These are phyloP conservation scores for Phytophthora hibernalis DNA, from an alignment of 352 stramenopile genomes.

Conservation along the genomic window DNA sequence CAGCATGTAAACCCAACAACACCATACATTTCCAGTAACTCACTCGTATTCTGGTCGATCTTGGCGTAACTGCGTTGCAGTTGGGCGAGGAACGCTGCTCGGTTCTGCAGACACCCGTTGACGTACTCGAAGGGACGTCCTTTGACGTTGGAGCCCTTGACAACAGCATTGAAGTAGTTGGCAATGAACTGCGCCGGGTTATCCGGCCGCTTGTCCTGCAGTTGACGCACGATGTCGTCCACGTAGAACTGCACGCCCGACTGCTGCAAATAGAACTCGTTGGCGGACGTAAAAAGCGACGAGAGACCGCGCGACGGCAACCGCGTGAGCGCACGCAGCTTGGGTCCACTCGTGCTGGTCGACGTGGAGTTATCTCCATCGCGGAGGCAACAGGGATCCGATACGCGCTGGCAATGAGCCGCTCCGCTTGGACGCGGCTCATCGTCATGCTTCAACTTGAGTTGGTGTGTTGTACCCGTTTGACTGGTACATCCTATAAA, in stretches of 20 bases:
- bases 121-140: constrained; percentile 57
- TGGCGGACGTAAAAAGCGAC: constrained; percentile 19
- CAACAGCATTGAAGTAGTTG: constrained; percentile 50
- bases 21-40: neutral
- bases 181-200: constrained; percentile 48
- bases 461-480: constrained; percentile 2
- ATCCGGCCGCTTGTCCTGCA: constrained; percentile 58
- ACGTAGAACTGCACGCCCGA: constrained; percentile 63
- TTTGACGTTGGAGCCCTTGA: constrained; percentile 47
- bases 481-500: neutral
- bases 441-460: constrained; percentile 29
- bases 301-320: constrained; percentile 29
- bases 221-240: constrained; percentile 59
- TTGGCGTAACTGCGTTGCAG: constrained; percentile 48
- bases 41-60: constrained; percentile 52
- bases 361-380: neutral
- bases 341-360: constrained; percentile 1
- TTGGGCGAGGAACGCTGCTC: constrained; percentile 51
- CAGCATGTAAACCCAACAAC: neutral
- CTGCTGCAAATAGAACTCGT: constrained; percentile 61
- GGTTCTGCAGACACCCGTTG: constrained; percentile 63
- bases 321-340: constrained; percentile 25
- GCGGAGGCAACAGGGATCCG: constrained; percentile 25
- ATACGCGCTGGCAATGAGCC: constrained; percentile 48
- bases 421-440: constrained; percentile 55